Conservation (phyloP, 345 rosid genomes). For the Citrus sp. region DNA sequence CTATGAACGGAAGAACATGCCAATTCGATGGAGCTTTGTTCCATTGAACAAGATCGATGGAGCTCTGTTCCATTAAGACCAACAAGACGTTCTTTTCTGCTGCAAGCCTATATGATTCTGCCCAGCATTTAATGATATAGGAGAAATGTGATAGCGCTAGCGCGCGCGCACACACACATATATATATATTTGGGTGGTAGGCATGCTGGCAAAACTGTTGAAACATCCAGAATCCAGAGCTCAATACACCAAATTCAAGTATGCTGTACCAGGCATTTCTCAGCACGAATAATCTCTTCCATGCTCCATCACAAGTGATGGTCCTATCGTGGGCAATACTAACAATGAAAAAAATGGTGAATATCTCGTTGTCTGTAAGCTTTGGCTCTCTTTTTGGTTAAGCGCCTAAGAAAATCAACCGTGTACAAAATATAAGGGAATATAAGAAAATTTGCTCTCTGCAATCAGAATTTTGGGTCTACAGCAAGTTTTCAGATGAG, state of each 20-base stretch:
- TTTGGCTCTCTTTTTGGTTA: too few relatives aligned
- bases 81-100: too few relatives aligned
- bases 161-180: too few relatives aligned
- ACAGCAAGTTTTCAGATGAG: not conserved
- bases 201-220: too few relatives aligned
- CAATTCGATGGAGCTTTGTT: not conserved
- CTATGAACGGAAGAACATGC: not conserved
- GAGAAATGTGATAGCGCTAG: too few relatives aligned
- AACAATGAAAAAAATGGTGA: not conserved
- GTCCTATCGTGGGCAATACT: not conserved
- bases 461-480: not conserved
- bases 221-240: too few relatives aligned
- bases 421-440: not conserved
- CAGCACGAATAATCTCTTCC: not conserved
- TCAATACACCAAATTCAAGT: not conserved
- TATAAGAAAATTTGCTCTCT: too few relatives aligned
- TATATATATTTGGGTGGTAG: too few relatives aligned
- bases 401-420: not conserved
- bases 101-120: too few relatives aligned
- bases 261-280: not conserved
- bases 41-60: not conserved
- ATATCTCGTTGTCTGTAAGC: too few relatives aligned
- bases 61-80: not conserved
- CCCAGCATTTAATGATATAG: too few relatives aligned
- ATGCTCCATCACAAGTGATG: too few relatives aligned